Percentiles rank a stretch among this genome's conserved stretches.
phyloP scores from a whole-genome alignment of 2,329 filamentous ascomycete genomes.

The Teratosphaeria epicoccoides region DNA sequence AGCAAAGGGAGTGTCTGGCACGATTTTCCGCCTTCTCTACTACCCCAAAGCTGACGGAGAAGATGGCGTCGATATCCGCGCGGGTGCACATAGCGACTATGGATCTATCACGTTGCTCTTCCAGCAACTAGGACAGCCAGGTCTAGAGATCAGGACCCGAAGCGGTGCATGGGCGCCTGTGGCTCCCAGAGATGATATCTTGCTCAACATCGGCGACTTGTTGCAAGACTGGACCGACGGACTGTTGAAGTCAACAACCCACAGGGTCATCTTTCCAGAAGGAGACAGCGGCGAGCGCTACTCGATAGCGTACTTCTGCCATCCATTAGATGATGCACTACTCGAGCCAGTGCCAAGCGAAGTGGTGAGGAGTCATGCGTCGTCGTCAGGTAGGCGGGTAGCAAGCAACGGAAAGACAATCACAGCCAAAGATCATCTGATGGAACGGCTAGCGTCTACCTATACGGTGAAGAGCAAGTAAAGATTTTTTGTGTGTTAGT shows the following conservation, averaged over 20 bases:
- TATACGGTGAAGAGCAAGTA: conserved; percentile 34
- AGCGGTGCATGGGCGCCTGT: conserved; percentile 33
- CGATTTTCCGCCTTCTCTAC: conserved; percentile 45
- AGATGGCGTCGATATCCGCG: conserved; percentile 58
- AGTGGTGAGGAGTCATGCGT: conserved; percentile 33
- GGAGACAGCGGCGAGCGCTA: conserved; percentile 40
- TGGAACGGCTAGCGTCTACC: conserved; percentile 46
- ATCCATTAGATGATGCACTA: conserved; percentile 46
- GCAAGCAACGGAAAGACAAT: conserved; percentile 35
- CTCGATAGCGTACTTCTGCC: conserved; percentile 53
- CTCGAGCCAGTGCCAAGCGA: conserved; percentile 46
- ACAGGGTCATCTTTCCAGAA: conserved; percentile 66
- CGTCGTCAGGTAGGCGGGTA: conserved; percentile 14
- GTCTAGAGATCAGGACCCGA: conserved; percentile 66
- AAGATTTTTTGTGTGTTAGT: too few relatives aligned
- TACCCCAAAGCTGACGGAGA: conserved; percentile 22
- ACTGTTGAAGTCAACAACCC: conserved; percentile 74
- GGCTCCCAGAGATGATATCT: conserved; percentile 43
- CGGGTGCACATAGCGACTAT: conserved; percentile 89
- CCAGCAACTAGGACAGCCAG: conserved; percentile 70
- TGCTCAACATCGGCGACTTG: conserved; percentile 61
- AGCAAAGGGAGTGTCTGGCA: conserved; percentile 40
- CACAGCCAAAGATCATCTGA: conserved; percentile 50
- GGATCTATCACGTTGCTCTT: conserved; percentile 63
- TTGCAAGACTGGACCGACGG: conserved; percentile 85